Evolutionary conservation across 2,329 filamentous ascomycete genomes (phyloP).

Genomic region (Aspergillus fijiensis): DNA sequence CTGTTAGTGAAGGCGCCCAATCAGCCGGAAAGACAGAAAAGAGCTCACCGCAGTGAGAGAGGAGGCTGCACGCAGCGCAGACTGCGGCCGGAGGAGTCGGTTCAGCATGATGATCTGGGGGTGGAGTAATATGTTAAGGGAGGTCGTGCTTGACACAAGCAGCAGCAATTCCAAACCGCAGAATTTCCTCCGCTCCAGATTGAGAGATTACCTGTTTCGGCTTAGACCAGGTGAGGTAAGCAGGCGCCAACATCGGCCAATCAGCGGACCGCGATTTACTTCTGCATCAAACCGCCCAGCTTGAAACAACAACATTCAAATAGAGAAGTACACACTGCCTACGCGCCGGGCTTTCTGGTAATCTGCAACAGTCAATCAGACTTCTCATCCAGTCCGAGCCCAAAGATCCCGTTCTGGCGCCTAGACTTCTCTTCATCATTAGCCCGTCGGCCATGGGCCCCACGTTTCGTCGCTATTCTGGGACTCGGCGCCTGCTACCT

Average conservation of each 20-base stretch:
- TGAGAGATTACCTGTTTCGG: conserved; percentile 24
- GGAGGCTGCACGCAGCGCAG: conserved; percentile 43
- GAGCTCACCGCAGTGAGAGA: conserved; percentile 36
- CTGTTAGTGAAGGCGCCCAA: conserved; percentile 15
- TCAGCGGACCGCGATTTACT: conserved; percentile 24
- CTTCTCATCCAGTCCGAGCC: neutral
- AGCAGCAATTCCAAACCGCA: conserved; percentile 28
- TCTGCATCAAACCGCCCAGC: conserved; percentile 3
- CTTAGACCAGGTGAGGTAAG: conserved; percentile 31
- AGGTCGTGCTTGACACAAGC: conserved; percentile 12
- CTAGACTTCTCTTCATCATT: conserved; percentile 13
- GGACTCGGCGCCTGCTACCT: conserved; percentile 32
- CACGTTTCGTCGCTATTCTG: conserved; percentile 25
- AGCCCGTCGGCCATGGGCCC: conserved; percentile 27
- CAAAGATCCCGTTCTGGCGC: conserved; percentile 7
- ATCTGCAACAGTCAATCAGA: neutral
- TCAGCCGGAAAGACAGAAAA: conserved; percentile 5
- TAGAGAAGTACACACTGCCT: neutral
- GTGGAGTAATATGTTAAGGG: conserved; percentile 16
- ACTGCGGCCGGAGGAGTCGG: conserved; percentile 45
- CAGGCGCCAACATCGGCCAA: conserved; percentile 22
- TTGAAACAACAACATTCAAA: neutral
- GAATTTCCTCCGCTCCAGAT: conserved; percentile 33
- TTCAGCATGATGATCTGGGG: conserved; percentile 42
- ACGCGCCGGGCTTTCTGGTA: conserved; percentile 6